Evolutionary conservation across 108 stramenopile genomes (phyloP).

Genomic region (Stephanodiscus minutulus): DNA sequence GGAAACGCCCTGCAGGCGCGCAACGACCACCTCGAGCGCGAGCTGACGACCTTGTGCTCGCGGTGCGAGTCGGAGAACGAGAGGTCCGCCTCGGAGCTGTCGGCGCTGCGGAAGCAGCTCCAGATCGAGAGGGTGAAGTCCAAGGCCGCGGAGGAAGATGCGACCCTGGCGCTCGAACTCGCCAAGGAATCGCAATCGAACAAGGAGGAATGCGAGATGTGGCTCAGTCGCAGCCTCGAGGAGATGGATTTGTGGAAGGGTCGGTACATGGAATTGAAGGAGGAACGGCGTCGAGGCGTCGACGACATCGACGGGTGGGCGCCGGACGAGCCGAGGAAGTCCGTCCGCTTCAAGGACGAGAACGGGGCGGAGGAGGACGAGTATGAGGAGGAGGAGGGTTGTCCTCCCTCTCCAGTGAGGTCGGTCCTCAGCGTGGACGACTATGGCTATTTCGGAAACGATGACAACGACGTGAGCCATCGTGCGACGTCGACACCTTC

Average conservation of each 20-base stretch:
- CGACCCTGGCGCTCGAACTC: slow-evolving; percentile 71
- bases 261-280: slow-evolving; percentile 18
- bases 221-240: slow-evolving; percentile 54
- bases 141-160: slow-evolving; percentile 87
- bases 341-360: slow-evolving; percentile 4
- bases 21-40: slow-evolving; percentile 43
- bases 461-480: background rate
- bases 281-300: slow-evolving; percentile 1
- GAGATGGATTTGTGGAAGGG: slow-evolving; percentile 55
- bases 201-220: slow-evolving; percentile 67
- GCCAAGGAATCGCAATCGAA: slow-evolving; percentile 69
- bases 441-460: background rate
- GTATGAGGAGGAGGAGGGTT: slow-evolving; percentile 25
- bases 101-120: slow-evolving; percentile 46
- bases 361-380: slow-evolving; percentile 20
- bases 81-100: slow-evolving; percentile 17
- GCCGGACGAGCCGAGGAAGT: slow-evolving; percentile 21
- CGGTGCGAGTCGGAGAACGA: slow-evolving; percentile 36
- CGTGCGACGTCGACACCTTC: background rate
- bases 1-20: slow-evolving; percentile 30
- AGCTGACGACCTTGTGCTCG: slow-evolving; percentile 37
- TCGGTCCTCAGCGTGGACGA: background rate
- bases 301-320: background rate
- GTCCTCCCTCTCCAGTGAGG: slow-evolving; percentile 19
- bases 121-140: slow-evolving; percentile 38